phyloP scores from a whole-genome alignment of 2,329 filamentous ascomycete species.

The Acrodontium crateriforme region DNA sequence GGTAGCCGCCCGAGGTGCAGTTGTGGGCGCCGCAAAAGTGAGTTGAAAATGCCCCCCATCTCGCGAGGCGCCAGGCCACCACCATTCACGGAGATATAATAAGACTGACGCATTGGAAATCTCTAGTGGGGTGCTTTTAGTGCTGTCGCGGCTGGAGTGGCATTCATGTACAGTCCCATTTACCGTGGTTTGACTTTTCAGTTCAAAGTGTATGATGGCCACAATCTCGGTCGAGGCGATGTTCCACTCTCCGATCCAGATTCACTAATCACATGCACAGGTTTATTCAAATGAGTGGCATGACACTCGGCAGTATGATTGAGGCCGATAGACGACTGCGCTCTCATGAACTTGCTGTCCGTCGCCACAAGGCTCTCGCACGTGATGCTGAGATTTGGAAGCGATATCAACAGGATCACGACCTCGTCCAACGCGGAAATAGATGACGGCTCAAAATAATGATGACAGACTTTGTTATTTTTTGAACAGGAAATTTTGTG shows the following conservation, averaged over 20 bases:
- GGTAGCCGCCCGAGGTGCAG: slow-evolving; percentile 55
- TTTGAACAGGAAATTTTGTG: too few relatives aligned
- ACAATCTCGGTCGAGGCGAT: not conserved
- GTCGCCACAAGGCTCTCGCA: slow-evolving; percentile 49
- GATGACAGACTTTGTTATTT: too few relatives aligned
- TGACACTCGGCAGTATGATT: slow-evolving; percentile 66
- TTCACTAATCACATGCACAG: slow-evolving; percentile 29
- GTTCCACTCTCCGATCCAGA: not conserved
- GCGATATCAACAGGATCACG: slow-evolving; percentile 47
- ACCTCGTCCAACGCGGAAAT: too few relatives aligned
- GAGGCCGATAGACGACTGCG: slow-evolving; percentile 59
- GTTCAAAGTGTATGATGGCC: slow-evolving; percentile 55
- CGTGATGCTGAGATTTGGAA: slow-evolving; percentile 57
- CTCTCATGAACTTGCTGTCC: slow-evolving; percentile 50
- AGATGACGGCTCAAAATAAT: too few relatives aligned
- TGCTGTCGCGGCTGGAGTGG: slow-evolving; percentile 47
- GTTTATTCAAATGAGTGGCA: slow-evolving; percentile 72
- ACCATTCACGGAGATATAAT: too few relatives aligned
- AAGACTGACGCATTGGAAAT: slow-evolving; percentile 1
- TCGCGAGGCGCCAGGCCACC: too few relatives aligned
- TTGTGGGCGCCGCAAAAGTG: slow-evolving; percentile 52
- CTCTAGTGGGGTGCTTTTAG: slow-evolving; percentile 53
- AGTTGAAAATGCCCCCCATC: not conserved
- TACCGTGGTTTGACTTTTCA: slow-evolving; percentile 61
- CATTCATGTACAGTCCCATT: slow-evolving; percentile 52